Evolutionary conservation across 768 basidiomycete species (phyloP).

Genomic region (Rhodotorula toruloides): DNA sequence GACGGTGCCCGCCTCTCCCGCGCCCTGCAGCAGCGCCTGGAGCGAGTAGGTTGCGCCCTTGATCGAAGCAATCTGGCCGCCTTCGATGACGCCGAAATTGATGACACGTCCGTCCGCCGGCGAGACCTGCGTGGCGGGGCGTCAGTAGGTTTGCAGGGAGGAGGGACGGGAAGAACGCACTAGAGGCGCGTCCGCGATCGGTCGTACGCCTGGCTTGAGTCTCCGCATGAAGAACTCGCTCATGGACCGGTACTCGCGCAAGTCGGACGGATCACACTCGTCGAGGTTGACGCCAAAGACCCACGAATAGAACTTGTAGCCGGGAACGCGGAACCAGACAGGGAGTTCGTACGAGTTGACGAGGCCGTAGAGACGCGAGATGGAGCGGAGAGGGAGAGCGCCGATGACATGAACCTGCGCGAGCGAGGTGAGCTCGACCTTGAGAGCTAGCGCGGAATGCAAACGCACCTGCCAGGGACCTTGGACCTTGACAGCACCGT

Average conservation of each 20-base stretch:
- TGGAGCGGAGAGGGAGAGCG: slow-evolving; percentile 84
- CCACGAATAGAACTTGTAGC: slow-evolving; percentile 74
- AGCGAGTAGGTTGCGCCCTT: slow-evolving; percentile 97
- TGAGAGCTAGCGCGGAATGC: no score
- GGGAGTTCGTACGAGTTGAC: slow-evolving; percentile 88
- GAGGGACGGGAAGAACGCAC: slow-evolving; percentile 50
- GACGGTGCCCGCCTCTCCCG: slow-evolving; percentile 48
- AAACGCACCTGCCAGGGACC: slow-evolving; percentile 83
- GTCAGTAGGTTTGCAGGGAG: slow-evolving; percentile 12
- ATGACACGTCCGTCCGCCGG: slow-evolving; percentile 91
- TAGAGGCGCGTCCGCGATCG: slow-evolving; percentile 67
- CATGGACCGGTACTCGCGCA: slow-evolving; percentile 73
- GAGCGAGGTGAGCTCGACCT: background rate
- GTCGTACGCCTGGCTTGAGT: slow-evolving; percentile 73
- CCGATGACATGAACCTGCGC: slow-evolving; percentile 85
- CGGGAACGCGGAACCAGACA: slow-evolving; percentile 87
- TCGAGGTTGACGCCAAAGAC: slow-evolving; percentile 92
- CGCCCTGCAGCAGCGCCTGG: slow-evolving; percentile 74
- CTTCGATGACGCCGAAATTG: slow-evolving; percentile 79
- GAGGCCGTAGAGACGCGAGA: slow-evolving; percentile 97
- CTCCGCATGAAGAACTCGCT: slow-evolving; percentile 93
- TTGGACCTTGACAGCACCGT: slow-evolving; percentile 68
- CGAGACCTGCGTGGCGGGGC: slow-evolving; percentile 58
- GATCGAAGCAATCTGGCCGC: slow-evolving; percentile 81
- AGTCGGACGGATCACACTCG: slow-evolving; percentile 74